Evolutionary conservation across 495 filamentous ascomycete genomes (phyloP), one percentile per base, ranked within the genome.

Genomic region (Penicillium taxi): DNA sequence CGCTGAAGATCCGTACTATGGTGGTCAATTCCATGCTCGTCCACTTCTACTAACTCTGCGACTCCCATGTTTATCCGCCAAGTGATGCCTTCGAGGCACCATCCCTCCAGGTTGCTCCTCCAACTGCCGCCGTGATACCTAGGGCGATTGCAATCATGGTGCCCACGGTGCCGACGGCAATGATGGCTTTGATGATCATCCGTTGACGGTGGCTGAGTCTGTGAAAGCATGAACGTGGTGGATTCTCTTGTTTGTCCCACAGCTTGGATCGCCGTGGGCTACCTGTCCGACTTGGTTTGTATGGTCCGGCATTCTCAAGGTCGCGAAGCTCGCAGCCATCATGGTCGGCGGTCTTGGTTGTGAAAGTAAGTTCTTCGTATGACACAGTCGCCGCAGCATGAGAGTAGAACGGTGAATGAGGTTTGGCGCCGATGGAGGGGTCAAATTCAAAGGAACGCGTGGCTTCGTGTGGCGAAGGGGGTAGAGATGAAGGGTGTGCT

Each of bases 71-170:
- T 39, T 25, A 23, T 44, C 41, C 33, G 29, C 20, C 54, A 47
- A 41, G 48, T 0, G 44, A 32, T 11, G 45, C 49, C 17, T 59
- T 51, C 18, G 54, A 43, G 8, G 64, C 39, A 35, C 56, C 50
- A 1, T 44, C 55, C 38, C 55, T 68, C 69, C 74, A 80, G 9
- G 73, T 67, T 1, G 75, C 73, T 6, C 73, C 76, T 20, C 75
- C 74, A 1, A 81, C 77, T 2, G 73, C 75, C 20, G 61, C 69
- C 4, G 68, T 74, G 37, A 83, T 79, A 6, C 79, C 79, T 39
- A 83, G 46, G 15, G 76, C 77, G 28, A 83, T 63, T 1, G 70
- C 77, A 9, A 80, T 70, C 48, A 77, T 77, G 15, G 63, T 61
- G 2, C 69, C 79, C n/a, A 81, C 54, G 3, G 76, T 61, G 14